A percentile compares a stretch with the other conserved stretches of the same genome.
phyloP scores from a whole-genome alignment of 2,329 filamentous ascomycete species.

The Akanthomyces dipterigenus region DNA sequence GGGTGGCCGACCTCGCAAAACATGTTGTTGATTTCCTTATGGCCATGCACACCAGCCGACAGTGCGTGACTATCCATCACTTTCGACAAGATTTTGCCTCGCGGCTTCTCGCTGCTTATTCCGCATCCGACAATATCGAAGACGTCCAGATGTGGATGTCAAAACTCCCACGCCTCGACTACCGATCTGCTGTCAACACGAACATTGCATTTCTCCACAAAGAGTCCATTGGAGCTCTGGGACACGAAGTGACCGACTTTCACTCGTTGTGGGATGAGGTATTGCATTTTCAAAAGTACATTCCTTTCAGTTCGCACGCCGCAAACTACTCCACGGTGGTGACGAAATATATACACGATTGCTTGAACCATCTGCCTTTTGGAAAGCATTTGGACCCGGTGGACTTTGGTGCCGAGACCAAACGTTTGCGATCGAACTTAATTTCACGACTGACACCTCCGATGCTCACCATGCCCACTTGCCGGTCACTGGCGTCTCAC shows the following conservation, averaged over 20 bases:
- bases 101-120: conserved; percentile 49
- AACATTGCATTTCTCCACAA: conserved; percentile 60
- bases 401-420: conserved; percentile 21
- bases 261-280: conserved; percentile 51
- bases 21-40: conserved; percentile 63
- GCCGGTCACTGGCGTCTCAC: conserved; percentile 8
- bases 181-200: conserved; percentile 51
- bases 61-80: conserved; percentile 41
- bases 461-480: not conserved
- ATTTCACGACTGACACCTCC: conserved; percentile 16
- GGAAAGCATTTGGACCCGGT: conserved; percentile 40
- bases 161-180: conserved; percentile 48
- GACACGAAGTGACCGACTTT: conserved; percentile 18
- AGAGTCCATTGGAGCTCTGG: conserved; percentile 49
- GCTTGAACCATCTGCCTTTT: conserved; percentile 59
- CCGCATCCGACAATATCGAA: conserved; percentile 32
- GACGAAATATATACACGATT: conserved; percentile 59
- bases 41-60: conserved; percentile 22
- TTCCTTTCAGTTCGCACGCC: conserved; percentile 15
- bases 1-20: conserved; percentile 65
- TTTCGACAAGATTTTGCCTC: conserved; percentile 51
- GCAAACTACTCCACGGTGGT: conserved; percentile 49
- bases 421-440: conserved; percentile 23
- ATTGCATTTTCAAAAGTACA: conserved; percentile 29
- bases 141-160: conserved; percentile 43